Conservation (phyloP, 345 rosid species). For the Adansonia digitata region DNA sequence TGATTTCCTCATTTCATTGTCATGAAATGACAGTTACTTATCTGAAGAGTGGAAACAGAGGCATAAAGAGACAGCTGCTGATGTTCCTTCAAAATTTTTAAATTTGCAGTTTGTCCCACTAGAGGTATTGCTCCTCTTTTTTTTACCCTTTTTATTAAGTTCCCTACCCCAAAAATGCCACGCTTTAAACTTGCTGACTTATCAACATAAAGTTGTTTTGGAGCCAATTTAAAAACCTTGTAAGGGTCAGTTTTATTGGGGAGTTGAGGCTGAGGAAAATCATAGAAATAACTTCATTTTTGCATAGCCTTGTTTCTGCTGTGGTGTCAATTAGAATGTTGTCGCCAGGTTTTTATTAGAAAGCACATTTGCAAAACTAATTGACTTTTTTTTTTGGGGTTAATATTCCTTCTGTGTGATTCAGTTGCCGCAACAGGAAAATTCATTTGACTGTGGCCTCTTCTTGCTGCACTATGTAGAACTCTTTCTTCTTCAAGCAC, state of each 20-base stretch:
- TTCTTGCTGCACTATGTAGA: constrained; percentile 91
- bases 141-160: background rate
- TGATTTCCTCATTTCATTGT: background rate
- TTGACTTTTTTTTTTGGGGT: background rate
- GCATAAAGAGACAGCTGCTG: constrained; percentile 42
- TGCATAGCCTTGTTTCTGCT: background rate
- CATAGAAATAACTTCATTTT: background rate
- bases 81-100: constrained; percentile 42
- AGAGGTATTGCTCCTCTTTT: constrained; percentile 50
- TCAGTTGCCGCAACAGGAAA: constrained; percentile 96
- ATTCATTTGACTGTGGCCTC: constrained; percentile 88
- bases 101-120: constrained; percentile 63
- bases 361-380: background rate
- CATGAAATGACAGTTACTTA: constrained; percentile 57
- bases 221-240: background rate
- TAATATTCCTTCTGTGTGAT: constrained; percentile 1
- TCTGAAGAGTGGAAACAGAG: constrained; percentile 94
- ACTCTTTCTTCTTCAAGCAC: constrained; percentile 69
- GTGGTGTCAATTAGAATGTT: background rate
- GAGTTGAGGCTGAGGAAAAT: background rate
- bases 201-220: background rate
- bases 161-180: background rate
- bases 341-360: background rate
- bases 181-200: background rate
- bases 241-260: background rate